Percentiles rank a stretch among this genome's conserved stretches.
These are phyloP conservation scores for Suillus paluster DNA, from an alignment of 768 basidiomycete species.

Conservation along the genomic window DNA sequence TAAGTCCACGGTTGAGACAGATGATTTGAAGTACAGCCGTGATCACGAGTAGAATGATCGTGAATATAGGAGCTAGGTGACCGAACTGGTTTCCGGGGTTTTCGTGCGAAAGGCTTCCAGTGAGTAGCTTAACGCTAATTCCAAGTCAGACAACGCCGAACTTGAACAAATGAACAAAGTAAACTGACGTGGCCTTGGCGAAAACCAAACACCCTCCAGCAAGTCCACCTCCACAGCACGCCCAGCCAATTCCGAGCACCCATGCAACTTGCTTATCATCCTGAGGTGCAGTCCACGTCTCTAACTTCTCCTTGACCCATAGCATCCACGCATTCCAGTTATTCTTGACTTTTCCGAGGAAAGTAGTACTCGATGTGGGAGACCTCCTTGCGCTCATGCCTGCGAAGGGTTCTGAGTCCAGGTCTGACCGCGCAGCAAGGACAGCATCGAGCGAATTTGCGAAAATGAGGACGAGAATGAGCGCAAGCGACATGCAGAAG, in stretches of 20 bases:
- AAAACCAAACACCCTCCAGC: constrained; percentile 92
- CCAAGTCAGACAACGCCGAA: constrained; percentile 14
- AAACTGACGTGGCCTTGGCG: constrained; percentile 49
- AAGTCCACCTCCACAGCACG: constrained; percentile 88
- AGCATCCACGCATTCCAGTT: constrained; percentile 52
- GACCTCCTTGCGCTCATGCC: constrained; percentile 40
- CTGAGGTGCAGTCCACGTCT: constrained; percentile 75
- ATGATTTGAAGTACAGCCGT: constrained; percentile 92
- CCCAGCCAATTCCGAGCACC: constrained; percentile 94
- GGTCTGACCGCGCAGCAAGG: constrained; percentile 69
- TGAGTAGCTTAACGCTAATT: constrained; percentile 75
- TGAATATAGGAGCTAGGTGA: constrained; percentile 79
- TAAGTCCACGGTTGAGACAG: constrained; percentile 88
- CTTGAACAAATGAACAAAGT: background rate
- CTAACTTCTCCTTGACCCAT: constrained; percentile 65
- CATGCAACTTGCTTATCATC: constrained; percentile 88
- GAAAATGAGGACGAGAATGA: constrained; percentile 68
- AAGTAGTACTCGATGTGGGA: constrained; percentile 23
- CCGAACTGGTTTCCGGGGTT: constrained; percentile 90
- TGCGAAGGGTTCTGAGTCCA: constrained; percentile 60
- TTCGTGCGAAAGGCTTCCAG: constrained; percentile 75
- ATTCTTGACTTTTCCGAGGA: constrained; percentile 38
- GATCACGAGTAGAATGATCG: constrained; percentile 58
- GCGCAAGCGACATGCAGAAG: constrained; percentile 73
- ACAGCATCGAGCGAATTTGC: constrained; percentile 76